phyloP scores from a whole-genome alignment of 345 rosid species.

The Salix brachista region DNA sequence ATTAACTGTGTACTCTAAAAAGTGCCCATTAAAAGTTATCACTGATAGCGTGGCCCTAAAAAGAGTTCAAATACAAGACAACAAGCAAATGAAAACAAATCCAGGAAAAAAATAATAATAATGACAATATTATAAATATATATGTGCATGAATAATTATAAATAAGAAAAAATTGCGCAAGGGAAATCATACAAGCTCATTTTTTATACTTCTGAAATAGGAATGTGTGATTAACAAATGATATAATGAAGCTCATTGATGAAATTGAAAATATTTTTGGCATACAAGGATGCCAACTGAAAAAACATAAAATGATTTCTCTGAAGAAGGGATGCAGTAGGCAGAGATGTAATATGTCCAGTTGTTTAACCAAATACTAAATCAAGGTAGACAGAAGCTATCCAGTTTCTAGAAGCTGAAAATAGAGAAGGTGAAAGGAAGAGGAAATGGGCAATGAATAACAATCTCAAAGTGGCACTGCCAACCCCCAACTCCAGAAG shows the following conservation, averaged over 20 bases:
- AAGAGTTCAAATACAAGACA: slow-evolving; percentile 11
- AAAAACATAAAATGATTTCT: too few species aligned
- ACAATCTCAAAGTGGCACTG: too few species aligned
- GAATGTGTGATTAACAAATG: background rate
- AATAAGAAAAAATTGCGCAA: background rate
- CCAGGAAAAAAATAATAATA: background rate
- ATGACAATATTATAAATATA: background rate
- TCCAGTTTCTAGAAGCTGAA: background rate
- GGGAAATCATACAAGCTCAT: background rate
- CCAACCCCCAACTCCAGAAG: too few species aligned
- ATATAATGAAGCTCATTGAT: background rate
- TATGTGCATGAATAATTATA: background rate
- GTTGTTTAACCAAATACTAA: background rate
- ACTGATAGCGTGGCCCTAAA: slow-evolving; percentile 62
- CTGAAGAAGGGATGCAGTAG: too few species aligned
- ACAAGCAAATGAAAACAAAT: background rate
- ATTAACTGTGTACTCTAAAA: slow-evolving; percentile 63
- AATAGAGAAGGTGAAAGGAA: background rate
- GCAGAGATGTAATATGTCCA: background rate
- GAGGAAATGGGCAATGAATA: too few species aligned
- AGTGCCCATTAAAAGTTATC: slow-evolving; percentile 63
- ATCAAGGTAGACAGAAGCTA: background rate
- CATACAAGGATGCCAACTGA: background rate
- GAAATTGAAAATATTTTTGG: background rate
- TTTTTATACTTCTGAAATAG: background rate